Percentiles rank a stretch among this genome's conserved stretches.
Conservation (phyloP, 371 early-diverging fungal species). For the Zychaea mexicana region DNA sequence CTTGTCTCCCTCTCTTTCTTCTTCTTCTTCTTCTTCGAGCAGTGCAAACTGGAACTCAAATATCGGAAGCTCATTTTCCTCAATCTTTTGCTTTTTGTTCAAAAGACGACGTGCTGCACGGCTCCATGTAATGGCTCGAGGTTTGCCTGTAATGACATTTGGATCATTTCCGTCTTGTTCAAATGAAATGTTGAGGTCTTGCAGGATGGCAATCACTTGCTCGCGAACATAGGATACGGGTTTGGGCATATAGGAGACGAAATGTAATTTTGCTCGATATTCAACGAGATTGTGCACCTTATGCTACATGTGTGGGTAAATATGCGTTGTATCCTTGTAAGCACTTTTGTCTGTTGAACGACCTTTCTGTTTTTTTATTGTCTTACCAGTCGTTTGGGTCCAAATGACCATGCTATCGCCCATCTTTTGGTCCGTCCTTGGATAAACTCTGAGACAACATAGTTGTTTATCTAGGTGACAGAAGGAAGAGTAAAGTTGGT, state of each 20-base stretch:
- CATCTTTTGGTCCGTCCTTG: slow-evolving; percentile 65
- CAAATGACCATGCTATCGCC: slow-evolving; percentile 71
- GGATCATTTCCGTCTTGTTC: slow-evolving; percentile 7
- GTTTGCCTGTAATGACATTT: slow-evolving; percentile 17
- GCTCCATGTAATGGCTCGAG: slow-evolving; percentile 50
- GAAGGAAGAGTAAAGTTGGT: background rate
- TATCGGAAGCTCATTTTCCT: slow-evolving; percentile 10
- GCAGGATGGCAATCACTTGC: slow-evolving; percentile 20
- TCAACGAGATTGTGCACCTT: slow-evolving; percentile 18
- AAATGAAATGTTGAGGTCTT: slow-evolving; percentile 32
- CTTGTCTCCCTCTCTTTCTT: too few relatives aligned
- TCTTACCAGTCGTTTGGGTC: slow-evolving; percentile 28
- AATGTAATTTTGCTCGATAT: slow-evolving; percentile 37
- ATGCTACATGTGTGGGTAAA: too few relatives aligned
- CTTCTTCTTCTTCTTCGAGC: background rate
- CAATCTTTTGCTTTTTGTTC: slow-evolving; percentile 24
- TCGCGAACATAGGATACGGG: slow-evolving; percentile 6
- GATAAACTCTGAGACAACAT: slow-evolving; percentile 52
- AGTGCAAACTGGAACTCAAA: slow-evolving; percentile 27
- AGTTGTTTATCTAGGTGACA: slow-evolving; percentile 36
- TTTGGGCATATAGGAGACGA: slow-evolving; percentile 19
- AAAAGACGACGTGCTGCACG: slow-evolving; percentile 44
- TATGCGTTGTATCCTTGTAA: too few relatives aligned
- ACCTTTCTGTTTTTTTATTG: background rate
- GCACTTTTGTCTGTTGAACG: too few relatives aligned